Evolutionary conservation across 2,329 filamentous ascomycete species (phyloP).

Genomic region (Aspergillus pseudotamarii): DNA sequence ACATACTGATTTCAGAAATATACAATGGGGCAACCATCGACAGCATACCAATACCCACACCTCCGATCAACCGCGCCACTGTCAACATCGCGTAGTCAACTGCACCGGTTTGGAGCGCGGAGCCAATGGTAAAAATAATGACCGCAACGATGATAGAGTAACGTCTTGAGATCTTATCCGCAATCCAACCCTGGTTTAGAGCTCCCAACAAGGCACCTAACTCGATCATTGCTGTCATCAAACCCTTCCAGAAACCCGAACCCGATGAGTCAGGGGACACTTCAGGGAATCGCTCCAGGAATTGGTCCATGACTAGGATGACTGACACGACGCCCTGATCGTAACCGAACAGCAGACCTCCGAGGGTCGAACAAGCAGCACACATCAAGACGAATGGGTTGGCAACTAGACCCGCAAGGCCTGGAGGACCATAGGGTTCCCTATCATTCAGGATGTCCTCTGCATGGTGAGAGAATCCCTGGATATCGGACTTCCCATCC

Average conservation of each 20-base stretch:
- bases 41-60: conserved; percentile 56
- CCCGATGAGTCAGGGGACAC: conserved; percentile 43
- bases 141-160: conserved; percentile 57
- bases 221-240: conserved; percentile 59
- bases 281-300: conserved; percentile 49
- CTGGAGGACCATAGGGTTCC: conserved; percentile 39
- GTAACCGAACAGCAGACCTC: conserved; percentile 55
- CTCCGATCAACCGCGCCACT: conserved; percentile 54
- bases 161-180: conserved; percentile 56
- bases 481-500: conserved; percentile 19
- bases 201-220: conserved; percentile 54
- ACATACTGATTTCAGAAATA: conserved; percentile 53
- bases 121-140: conserved; percentile 55
- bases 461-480: conserved; percentile 38
- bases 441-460: conserved; percentile 33
- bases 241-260: conserved; percentile 46
- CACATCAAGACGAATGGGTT: conserved; percentile 56
- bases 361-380: conserved; percentile 54
- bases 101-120: conserved; percentile 55
- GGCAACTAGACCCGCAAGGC: conserved; percentile 51
- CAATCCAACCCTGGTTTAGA: conserved; percentile 53
- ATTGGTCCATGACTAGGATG: conserved; percentile 57
- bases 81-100: conserved; percentile 55
- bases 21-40: conserved; percentile 56
- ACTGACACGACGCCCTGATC: conserved; percentile 50